Percentiles rank a stretch among this genome's conserved stretches.
Conservation (phyloP, 495 filamentous ascomycete species). For the Penicillium longicatenatum region DNA sequence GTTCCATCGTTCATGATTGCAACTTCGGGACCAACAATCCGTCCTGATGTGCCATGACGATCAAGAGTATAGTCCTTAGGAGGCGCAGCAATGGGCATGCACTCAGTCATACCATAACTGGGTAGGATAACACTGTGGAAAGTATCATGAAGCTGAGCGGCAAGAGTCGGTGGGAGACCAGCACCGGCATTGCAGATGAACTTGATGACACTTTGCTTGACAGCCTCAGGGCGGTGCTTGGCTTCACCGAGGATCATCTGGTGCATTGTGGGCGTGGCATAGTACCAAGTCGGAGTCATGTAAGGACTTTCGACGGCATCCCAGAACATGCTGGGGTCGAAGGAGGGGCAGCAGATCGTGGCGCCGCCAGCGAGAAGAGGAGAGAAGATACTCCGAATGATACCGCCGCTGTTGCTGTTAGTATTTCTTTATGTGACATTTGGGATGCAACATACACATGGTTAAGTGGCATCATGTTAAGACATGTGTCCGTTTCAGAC, state of each 20-base stretch:
- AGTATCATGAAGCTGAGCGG: conserved; percentile 34
- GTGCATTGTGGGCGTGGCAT: conserved; percentile 53
- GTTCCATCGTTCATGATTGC: conserved; percentile 32
- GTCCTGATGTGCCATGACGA: conserved; percentile 44
- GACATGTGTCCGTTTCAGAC: conserved; percentile 34
- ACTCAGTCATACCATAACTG: conserved; percentile 54
- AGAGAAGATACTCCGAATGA: conserved; percentile 43
- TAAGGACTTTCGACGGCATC: conserved; percentile 39
- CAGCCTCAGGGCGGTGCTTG: conserved; percentile 26
- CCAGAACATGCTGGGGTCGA: conserved; percentile 52
- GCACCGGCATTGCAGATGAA: conserved; percentile 49
- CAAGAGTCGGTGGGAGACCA: conserved; percentile 43
- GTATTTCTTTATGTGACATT: not conserved
- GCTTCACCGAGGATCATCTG: conserved; percentile 40
- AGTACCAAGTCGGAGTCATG: conserved; percentile 47
- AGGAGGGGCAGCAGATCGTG: conserved; percentile 45
- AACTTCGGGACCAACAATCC: conserved; percentile 43
- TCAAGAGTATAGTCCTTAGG: conserved; percentile 43
- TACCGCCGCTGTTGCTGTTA: conserved; percentile 30
- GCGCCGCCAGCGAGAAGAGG: conserved; percentile 44
- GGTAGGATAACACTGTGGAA: conserved; percentile 44
- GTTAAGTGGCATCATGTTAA: conserved; percentile 53
- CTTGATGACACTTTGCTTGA: conserved; percentile 40
- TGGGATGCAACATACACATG: conserved; percentile 35
- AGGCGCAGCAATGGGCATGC: conserved; percentile 47